Evolutionary conservation across 164 flowering plant species (phyloP).

Genomic region (Nymphaea thermarum): DNA sequence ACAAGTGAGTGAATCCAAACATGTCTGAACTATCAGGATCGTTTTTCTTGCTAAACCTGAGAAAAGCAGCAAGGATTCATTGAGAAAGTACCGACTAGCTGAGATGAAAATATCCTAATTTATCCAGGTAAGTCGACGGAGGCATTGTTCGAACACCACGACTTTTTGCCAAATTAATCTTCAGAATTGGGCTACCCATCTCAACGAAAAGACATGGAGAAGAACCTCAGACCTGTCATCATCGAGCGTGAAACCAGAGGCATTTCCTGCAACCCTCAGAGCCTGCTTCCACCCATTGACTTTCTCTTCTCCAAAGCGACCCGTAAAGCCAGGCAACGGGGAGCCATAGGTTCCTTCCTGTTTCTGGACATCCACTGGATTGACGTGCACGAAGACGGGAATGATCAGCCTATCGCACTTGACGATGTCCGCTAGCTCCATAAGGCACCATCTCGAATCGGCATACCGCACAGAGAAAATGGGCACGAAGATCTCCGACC

Average conservation of each 20-base stretch:
- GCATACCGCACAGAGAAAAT: slow-evolving; percentile 6
- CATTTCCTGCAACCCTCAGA: background rate
- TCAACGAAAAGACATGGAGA: background rate
- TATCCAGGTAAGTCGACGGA: too few relatives aligned
- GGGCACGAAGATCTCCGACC: slow-evolving; percentile 1
- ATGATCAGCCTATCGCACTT: background rate
- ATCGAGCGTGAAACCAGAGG: background rate
- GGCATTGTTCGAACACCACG: too few relatives aligned
- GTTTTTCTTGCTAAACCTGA: too few relatives aligned
- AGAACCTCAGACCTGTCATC: background rate
- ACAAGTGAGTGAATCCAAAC: background rate
- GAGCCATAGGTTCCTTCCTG: background rate
- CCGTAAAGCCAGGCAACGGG: background rate
- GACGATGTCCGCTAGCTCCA: background rate
- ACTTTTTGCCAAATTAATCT: too few relatives aligned
- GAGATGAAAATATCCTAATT: too few relatives aligned
- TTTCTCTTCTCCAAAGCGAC: background rate
- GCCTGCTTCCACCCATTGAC: background rate
- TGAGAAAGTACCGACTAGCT: too few relatives aligned
- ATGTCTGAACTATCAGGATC: too few relatives aligned
- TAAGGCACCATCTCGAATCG: slow-evolving; percentile 5
- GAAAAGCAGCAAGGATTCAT: too few relatives aligned
- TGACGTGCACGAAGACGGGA: background rate
- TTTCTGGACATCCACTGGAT: background rate
- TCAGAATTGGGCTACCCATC: too few relatives aligned